These are phyloP conservation scores for Kwoniella bestiolae DNA, from an alignment of 768 basidiomycete species.

Conservation along the genomic window DNA sequence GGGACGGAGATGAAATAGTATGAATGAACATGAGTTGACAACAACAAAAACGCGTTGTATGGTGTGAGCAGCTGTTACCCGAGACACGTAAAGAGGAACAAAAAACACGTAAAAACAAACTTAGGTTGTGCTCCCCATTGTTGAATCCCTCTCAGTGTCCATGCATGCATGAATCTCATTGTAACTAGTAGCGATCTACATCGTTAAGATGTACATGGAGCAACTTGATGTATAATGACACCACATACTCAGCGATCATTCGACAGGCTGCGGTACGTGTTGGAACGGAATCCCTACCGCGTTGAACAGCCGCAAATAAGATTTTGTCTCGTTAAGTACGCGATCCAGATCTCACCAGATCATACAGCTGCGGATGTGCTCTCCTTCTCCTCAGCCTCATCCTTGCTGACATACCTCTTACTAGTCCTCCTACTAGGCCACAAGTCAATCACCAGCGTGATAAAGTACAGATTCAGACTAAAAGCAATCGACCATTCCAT, in stretches of 20 bases:
- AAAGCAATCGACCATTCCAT: constrained; percentile 54
- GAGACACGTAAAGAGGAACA: background rate
- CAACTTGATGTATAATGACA: too few relatives aligned
- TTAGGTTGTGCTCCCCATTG: background rate
- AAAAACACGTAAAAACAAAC: background rate
- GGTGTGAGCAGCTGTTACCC: background rate
- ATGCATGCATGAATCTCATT: too few relatives aligned
- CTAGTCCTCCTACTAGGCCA: constrained; percentile 39
- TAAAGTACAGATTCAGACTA: constrained; percentile 48
- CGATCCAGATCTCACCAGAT: too few relatives aligned
- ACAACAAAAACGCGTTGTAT: background rate
- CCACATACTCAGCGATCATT: too few relatives aligned
- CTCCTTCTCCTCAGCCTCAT: background rate
- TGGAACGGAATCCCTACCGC: too few relatives aligned
- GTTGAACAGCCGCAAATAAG: too few relatives aligned
- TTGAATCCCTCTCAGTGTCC: too few relatives aligned
- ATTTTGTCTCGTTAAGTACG: too few relatives aligned
- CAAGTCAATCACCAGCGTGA: constrained; percentile 54
- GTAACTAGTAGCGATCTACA: too few relatives aligned
- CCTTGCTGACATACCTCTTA: constrained; percentile 1
- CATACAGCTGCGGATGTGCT: too few relatives aligned
- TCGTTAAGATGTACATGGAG: too few relatives aligned
- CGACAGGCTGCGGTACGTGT: too few relatives aligned
- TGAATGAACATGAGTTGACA: background rate
- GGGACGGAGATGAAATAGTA: background rate